Base-by-base conservation (phyloP, 306 rosid species). In the Trichosanthes cucumerina region DNA sequence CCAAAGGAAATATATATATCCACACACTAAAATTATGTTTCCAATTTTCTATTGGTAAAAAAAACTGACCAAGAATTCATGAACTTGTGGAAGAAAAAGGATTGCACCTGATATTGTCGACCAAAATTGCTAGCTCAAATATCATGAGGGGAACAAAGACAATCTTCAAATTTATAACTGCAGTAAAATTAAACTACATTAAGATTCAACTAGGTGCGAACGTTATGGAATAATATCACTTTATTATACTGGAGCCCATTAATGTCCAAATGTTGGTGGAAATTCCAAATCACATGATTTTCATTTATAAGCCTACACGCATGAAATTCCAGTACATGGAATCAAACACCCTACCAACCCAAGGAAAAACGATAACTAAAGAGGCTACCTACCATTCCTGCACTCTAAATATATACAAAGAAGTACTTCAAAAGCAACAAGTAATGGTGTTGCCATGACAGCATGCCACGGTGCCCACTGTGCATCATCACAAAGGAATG, bases 401-500 rank as follows among this genome's bases (percentile, higher is more conserved):
- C 81, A 86, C 68, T 87, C 88, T 0, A 94, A 96, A 85, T 90
- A 86, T 77, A 90, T 84, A 80, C 97, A 94, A 54, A 94, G 97
- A 63, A 94, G 93, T 65, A 94, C 84, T 85, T 94, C 98, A 83
- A 94, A 94, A 58, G 96, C 96, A 79, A 94, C 91, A 78, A 94
- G 96, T 78, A 94, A 86, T 7, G 97, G 97, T 21, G 88, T 86
- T 6, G 92, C 96, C 83, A 92, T 50, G 80, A 94, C 64, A 33
- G 97, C 88, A 82, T 94, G 98, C 86, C 83, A 89, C n/a, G 98
- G 98, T 66, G 98, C 97, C 98, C 98, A 94, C 98, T 94, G 93
- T 74, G 71, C 59, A 82, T 65, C 57, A 82, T 65, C 53, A 81
- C 53, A 83, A 86, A 66, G 74, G 78, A 72, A 81, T 19, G 13